Evolutionary conservation across 225 moss, liverwort and hornwort species (phyloP).

Genomic region (Anthoceros angustus): DNA sequence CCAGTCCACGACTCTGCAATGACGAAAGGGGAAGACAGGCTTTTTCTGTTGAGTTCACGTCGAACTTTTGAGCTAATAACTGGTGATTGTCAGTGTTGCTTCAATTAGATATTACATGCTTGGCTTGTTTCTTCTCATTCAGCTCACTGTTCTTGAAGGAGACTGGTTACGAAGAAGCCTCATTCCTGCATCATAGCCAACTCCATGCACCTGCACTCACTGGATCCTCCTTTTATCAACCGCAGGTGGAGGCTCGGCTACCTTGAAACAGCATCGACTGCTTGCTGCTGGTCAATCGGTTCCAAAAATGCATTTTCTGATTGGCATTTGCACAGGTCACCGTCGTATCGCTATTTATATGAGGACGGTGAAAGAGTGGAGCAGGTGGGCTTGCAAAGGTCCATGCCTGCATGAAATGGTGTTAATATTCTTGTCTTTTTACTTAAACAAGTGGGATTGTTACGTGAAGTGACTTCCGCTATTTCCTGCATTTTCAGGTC

Average conservation of each 20-base stretch:
- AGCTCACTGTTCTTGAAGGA: constrained; percentile 84
- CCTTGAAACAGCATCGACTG: background rate
- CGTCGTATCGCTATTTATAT: constrained; percentile 61
- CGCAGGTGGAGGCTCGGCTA: constrained; percentile 22
- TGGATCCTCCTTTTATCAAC: constrained; percentile 36
- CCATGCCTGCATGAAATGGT: too few species aligned
- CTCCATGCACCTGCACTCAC: constrained; percentile 51
- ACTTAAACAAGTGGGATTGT: constrained; percentile 12
- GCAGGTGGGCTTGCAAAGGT: constrained; percentile 25
- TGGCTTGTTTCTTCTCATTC: constrained; percentile 84
- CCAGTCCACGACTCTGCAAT: too few species aligned
- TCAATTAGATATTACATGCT: constrained; percentile 71
- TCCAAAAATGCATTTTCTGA: too few species aligned
- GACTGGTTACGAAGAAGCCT: constrained; percentile 81
- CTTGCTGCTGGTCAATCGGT: too few species aligned
- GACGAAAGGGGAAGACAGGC: too few species aligned
- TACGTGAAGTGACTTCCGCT: constrained; percentile 23
- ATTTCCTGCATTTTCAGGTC: background rate
- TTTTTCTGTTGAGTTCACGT: too few species aligned
- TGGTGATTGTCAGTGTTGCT: too few species aligned
- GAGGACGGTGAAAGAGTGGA: constrained; percentile 39
- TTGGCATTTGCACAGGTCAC: constrained; percentile 23
- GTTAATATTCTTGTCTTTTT: too few species aligned
- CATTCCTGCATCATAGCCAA: constrained; percentile 47
- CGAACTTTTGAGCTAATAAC: too few species aligned